phyloP scores from a whole-genome alignment of 1,139 yeast genomes.

The Kluyveromyces sp. region DNA sequence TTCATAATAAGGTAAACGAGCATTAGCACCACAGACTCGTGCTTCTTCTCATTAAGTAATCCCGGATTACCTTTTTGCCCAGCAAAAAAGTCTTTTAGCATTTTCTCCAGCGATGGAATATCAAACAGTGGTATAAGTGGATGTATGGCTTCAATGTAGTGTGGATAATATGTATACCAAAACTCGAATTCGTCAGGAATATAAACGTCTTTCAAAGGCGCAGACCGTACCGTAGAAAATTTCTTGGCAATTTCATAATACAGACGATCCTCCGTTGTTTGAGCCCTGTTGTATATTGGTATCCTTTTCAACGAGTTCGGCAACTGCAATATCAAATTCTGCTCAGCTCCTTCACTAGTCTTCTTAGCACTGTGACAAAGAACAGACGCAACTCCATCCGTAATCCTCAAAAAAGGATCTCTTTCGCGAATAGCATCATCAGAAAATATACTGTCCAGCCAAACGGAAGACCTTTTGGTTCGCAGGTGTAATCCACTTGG shows the following conservation, averaged over 20 bases:
- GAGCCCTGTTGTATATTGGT: constrained; percentile 3
- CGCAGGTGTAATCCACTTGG: constrained; percentile 23
- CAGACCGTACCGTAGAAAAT: constrained; percentile 4
- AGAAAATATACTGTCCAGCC: constrained; percentile 20
- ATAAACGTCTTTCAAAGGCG: constrained; percentile 8
- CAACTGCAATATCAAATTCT: constrained; percentile 2
- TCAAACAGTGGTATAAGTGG: constrained; percentile 24
- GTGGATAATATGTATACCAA: constrained; percentile 19
- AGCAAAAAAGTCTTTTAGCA: constrained; percentile 8
- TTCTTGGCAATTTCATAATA: constrained; percentile 25
- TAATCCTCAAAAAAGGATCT: constrained; percentile 23
- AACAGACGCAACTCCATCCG: constrained; percentile 7
- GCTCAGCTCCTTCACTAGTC: not conserved
- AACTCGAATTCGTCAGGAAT: constrained; percentile 18
- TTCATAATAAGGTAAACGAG: constrained; percentile 3
- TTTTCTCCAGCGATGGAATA: constrained; percentile 14
- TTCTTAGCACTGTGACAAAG: not conserved
- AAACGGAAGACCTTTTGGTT: constrained; percentile 27
- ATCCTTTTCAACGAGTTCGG: constrained; percentile 6
- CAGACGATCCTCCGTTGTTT: constrained; percentile 19
- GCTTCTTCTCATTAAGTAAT: constrained; percentile 15
- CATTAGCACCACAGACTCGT: constrained; percentile 17
- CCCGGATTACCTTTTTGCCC: constrained; percentile 10
- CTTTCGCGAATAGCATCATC: constrained; percentile 24
- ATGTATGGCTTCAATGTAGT: constrained; percentile 19